Conservation (phyloP, 2,329 filamentous ascomycete species). For the Aspergillus nomiae region DNA sequence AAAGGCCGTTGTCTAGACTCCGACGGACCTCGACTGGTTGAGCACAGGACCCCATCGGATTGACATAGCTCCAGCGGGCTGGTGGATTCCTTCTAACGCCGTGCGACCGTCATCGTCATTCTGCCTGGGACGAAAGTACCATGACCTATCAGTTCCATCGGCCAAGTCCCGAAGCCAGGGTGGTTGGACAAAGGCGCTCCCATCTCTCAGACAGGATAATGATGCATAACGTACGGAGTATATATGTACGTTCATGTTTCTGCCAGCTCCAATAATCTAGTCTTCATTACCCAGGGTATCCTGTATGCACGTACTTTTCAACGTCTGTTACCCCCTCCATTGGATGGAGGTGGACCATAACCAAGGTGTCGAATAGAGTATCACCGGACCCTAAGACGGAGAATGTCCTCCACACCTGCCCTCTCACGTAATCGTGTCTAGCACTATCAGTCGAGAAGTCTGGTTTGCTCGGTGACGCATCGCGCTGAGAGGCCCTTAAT, state of each 20-base stretch:
- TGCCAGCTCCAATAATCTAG: conserved; percentile 5
- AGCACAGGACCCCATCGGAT: conserved; percentile 17
- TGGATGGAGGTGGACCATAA: neutral
- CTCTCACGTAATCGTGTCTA: neutral
- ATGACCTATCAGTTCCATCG: conserved; percentile 21
- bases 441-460: neutral
- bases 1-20: conserved; percentile 22
- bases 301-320: neutral
- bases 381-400: neutral
- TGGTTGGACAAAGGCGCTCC: neutral
- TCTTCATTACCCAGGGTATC: neutral
- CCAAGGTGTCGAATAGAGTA: neutral
- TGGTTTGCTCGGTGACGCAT: neutral
- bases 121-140: conserved; percentile 14
- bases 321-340: neutral
- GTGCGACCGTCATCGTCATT: conserved; percentile 14
- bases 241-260: neutral
- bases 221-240: conserved; percentile 2
- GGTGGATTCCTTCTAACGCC: conserved; percentile 11
- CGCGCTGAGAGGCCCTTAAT: neutral
- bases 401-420: neutral
- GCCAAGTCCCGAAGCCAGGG: conserved; percentile 6
- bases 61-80: conserved; percentile 14
- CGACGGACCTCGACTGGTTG: conserved; percentile 25
- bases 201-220: neutral